Conservation (phyloP, 176 grass and related monocot genomes). For the Rhynchospora pubera region DNA sequence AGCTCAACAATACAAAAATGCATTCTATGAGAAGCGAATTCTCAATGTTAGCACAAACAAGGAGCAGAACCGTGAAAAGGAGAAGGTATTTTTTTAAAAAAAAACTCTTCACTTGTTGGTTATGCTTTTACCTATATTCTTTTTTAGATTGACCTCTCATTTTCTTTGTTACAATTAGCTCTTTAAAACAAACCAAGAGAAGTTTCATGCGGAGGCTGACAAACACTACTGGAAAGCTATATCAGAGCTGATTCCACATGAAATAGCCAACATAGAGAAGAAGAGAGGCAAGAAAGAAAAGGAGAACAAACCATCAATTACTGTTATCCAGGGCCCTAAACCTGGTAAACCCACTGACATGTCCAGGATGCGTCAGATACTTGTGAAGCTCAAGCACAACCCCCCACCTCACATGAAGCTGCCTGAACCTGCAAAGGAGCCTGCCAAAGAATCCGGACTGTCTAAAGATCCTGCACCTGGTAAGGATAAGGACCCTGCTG, state of each 20-base stretch:
- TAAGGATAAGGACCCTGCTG: constrained; percentile 32
- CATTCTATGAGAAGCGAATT: constrained; percentile 65
- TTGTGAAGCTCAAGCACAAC: constrained; percentile 72
- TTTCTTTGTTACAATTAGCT: constrained; percentile 19
- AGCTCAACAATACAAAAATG: constrained; percentile 57
- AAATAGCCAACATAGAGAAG: constrained; percentile 84
- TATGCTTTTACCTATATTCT: neutral
- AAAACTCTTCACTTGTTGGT: neutral
- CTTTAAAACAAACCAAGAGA: constrained; percentile 71
- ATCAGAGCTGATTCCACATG: constrained; percentile 74
- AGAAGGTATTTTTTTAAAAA: constrained; percentile 53
- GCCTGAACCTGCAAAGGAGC: constrained; percentile 21
- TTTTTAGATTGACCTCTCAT: neutral
- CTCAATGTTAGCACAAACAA: constrained; percentile 59
- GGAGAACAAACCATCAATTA: constrained; percentile 63
- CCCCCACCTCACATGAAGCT: constrained; percentile 70
- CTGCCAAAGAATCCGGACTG: constrained; percentile 4
- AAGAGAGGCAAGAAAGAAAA: constrained; percentile 58
- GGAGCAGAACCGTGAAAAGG: constrained; percentile 64
- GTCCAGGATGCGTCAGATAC: constrained; percentile 72
- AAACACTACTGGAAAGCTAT: constrained; percentile 97
- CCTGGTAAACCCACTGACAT: constrained; percentile 71
- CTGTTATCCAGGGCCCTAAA: constrained; percentile 81
- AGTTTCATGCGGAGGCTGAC: constrained; percentile 60
- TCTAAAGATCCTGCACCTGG: neutral